phyloP scores from a whole-genome alignment of 768 basidiomycete species.

The Ephemerocybe angulata region DNA sequence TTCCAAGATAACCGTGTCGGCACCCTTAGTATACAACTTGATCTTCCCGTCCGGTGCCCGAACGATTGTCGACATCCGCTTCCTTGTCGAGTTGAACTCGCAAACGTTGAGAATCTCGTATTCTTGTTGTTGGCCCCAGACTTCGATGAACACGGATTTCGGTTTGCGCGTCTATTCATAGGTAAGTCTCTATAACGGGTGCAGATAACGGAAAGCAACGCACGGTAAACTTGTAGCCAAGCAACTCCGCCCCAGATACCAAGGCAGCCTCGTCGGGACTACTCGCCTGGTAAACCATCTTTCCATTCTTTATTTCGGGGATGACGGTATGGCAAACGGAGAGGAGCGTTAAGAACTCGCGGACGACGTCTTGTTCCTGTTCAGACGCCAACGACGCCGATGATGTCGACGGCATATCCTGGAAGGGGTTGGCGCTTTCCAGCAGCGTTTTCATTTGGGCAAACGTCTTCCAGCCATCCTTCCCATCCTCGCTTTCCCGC shows the following conservation, averaged over 20 bases:
- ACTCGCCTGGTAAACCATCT: slow-evolving; percentile 91
- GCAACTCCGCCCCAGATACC: slow-evolving; percentile 86
- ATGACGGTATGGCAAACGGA: slow-evolving; percentile 99
- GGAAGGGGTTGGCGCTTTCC: slow-evolving; percentile 59
- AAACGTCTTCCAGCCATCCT: slow-evolving; percentile 76
- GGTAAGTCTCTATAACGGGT: neutral
- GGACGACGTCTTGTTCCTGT: slow-evolving; percentile 51
- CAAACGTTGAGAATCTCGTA: slow-evolving; percentile 94
- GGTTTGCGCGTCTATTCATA: slow-evolving; percentile 82
- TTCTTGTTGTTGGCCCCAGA: slow-evolving; percentile 68
- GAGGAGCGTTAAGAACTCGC: slow-evolving; percentile 77
- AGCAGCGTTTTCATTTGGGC: slow-evolving; percentile 61
- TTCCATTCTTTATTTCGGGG: slow-evolving; percentile 86
- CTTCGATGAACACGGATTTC: slow-evolving; percentile 86
- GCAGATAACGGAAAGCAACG: slow-evolving; percentile 27
- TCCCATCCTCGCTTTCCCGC: slow-evolving; percentile 55
- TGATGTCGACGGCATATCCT: slow-evolving; percentile 39
- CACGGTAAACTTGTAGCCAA: slow-evolving; percentile 94
- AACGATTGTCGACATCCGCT: slow-evolving; percentile 96
- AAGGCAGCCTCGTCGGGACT: slow-evolving; percentile 98
- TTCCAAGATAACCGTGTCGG: slow-evolving; percentile 96
- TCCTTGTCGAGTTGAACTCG: slow-evolving; percentile 98
- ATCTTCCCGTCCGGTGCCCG: slow-evolving; percentile 85
- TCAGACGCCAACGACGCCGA: slow-evolving; percentile 22
- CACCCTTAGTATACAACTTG: slow-evolving; percentile 95